Evolutionary conservation across 1,284 basidiomycete genomes (phyloP), one percentile per base, ranked within the genome.

Genomic region (Puccinia hordei): DNA sequence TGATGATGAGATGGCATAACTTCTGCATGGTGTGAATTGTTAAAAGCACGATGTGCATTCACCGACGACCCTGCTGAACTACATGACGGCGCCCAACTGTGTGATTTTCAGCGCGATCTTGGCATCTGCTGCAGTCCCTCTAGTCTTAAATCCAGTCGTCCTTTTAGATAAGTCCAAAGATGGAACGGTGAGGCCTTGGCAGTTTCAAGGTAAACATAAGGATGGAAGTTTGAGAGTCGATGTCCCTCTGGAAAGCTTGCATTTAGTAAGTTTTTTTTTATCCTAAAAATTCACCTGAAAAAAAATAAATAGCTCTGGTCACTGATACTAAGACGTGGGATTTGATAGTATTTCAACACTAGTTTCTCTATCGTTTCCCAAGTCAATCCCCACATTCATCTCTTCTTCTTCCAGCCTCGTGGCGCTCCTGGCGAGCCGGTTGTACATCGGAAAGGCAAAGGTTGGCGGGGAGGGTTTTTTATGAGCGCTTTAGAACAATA

Each of bases 331-430:
- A 44, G 69, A 59, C 12, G 81, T 53, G 49, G 76, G 77, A 80
- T 10, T 49, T 19, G 3, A 49, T 12, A 27, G 63, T 83, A 85
- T 35, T 86, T 83, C 82, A 94, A 87, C 81, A 95, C 97, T 81
- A 98, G 95, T 82, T 92, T 97, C 86, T 93, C 94, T 1, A 92
- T 98, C 69, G 96, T 99, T 49, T 95, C 93, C 0, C 95, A 95
- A 87, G 95, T 93, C 41, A 99, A 98, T 84, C 96, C 95, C 0
- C 97, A 99, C 85, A 94, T 99, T 15, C 96, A 98, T 86, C 84
- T 98, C n/a, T 99, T 99, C 87, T 96, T 97, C 87, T 98, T 98
- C 84, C 94, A 94, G 0, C 92, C 94, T 41, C 89, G 93, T 83
- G 96, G 96, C 4, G 94, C 94, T 0, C 94, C 95, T 2, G 96